Base-by-base conservation (phyloP, 495 filamentous ascomycete species). In the Wilcoxina mikolae region DNA sequence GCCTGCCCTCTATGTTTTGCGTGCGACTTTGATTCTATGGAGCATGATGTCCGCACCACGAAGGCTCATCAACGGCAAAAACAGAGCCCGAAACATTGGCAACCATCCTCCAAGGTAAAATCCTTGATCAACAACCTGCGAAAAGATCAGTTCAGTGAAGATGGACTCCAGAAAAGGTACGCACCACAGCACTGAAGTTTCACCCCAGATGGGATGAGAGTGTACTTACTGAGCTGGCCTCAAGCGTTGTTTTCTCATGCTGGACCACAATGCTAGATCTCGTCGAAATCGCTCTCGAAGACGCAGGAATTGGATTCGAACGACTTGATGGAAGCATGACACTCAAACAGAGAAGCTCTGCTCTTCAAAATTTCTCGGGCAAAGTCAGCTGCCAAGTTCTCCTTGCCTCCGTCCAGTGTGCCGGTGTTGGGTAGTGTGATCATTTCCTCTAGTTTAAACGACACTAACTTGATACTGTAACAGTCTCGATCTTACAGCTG, bases 51-150 rank as follows among this genome's bases (percentile, higher is more conserved):
- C n/a, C n/a, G n/a, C n/a, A n/a, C n/a, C n/a, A n/a, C n/a, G 44
- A 11, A 42, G 51, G 10, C 9, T 15, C 28, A 72, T 75, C 28
- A 63, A 79, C 55, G 70, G 72, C 22, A 67, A 69, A 55, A n/a
- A n/a, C n/a, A n/a, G n/a, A n/a, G n/a, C n/a, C n/a, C n/a, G n/a
- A n/a, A 33, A 20, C 95, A 98, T 66, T 74, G 74, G 42, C 85
- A 87, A 0, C 89, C 89, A 0, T 86, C 91, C 58, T 91, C 87
- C 23, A 98, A 98, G 67, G 94, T 90, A 0, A 78, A 75, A 41
- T 85, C 84, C 1, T 75, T 98, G 4, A 53, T 95, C 3, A 65
- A 79, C 22, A 77, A 81, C 24, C 73, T 98, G 2, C 67, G 78
- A 4, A 67, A 69, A 29, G 59, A 64, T 17, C 35, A 29, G 7